Evolutionary conservation across 2,329 filamentous ascomycete genomes (phyloP).

Genomic region (Cytospora mali): DNA sequence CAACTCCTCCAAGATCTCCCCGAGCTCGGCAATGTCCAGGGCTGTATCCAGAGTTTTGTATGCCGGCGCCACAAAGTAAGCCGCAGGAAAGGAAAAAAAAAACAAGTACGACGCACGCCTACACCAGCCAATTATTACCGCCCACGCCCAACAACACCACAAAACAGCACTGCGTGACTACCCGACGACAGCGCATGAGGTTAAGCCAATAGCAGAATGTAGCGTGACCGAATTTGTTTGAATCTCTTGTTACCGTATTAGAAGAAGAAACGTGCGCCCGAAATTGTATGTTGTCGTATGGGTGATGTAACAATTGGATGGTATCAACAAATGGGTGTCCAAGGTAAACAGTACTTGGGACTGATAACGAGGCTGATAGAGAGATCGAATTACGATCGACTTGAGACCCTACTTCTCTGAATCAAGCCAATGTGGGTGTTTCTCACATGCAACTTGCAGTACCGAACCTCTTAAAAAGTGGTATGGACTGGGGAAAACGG

Average conservation of each 20-base stretch:
- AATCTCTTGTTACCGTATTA: constrained; percentile 6
- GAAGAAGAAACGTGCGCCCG: constrained; percentile 1
- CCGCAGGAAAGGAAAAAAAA: background rate
- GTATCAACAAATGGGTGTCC: constrained; percentile 9
- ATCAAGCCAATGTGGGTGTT: constrained; percentile 14
- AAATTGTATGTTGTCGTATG: background rate
- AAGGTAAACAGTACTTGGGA: constrained; percentile 3
- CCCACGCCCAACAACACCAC: constrained; percentile 29
- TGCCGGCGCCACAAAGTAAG: constrained; percentile 4
- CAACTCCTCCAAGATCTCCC: constrained; percentile 9
- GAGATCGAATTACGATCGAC: constrained; percentile 17
- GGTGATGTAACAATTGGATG: background rate
- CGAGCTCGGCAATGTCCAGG: constrained; percentile 11
- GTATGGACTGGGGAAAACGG: background rate
- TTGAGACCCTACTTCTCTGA: constrained; percentile 6
- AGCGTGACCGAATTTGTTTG: background rate
- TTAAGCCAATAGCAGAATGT: constrained; percentile 3
- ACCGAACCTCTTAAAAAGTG: background rate
- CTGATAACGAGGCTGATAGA: background rate
- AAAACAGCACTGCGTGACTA: constrained; percentile 29
- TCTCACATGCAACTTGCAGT: constrained; percentile 18
- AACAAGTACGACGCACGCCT: constrained; percentile 21
- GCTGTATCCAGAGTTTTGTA: constrained; percentile 9
- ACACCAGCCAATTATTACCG: constrained; percentile 36
- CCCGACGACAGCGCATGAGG: constrained; percentile 29